These are phyloP conservation scores for Rhizophora apiculata DNA, from an alignment of 345 rosid species.

Conservation along the genomic window DNA sequence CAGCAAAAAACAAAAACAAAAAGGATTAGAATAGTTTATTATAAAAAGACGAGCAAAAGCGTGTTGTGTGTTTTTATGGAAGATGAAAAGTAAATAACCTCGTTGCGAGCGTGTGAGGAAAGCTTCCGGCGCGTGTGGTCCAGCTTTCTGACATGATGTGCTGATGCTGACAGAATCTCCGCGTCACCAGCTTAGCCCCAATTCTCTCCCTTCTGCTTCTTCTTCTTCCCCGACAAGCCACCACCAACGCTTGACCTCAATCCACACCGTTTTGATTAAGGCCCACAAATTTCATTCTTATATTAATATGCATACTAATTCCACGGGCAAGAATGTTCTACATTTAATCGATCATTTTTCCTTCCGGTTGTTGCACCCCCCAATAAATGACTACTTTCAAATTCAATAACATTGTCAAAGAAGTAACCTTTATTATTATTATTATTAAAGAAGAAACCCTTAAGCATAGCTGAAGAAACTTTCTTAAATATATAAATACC, in stretches of 20 bases:
- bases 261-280: slow-evolving; percentile 13
- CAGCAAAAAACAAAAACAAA: too few species aligned
- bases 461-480: too few species aligned
- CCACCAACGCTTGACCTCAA: slow-evolving; percentile 14
- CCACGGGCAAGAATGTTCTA: too few species aligned
- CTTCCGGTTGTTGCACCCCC: background rate
- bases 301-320: too few species aligned
- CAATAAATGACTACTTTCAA: background rate
- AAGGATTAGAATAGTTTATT: too few species aligned
- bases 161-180: slow-evolving; percentile 34
- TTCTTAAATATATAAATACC: background rate
- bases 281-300: background rate
- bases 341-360: background rate
- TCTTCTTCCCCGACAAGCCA: slow-evolving; percentile 36
- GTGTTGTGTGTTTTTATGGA: too few species aligned
- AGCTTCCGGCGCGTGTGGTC: slow-evolving; percentile 18
- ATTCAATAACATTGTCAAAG: background rate
- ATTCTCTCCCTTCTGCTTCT: slow-evolving; percentile 11
- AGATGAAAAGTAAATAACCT: background rate
- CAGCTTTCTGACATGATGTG: background rate
- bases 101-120: slow-evolving; percentile 21
- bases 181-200: slow-evolving; percentile 33
- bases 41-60: too few species aligned
- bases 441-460: background rate
- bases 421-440: background rate